Percentiles rank a stretch among this genome's conserved stretches.
phyloP scores from a whole-genome alignment of 306 rosid genomes.

The Coriaria nepalensis region DNA sequence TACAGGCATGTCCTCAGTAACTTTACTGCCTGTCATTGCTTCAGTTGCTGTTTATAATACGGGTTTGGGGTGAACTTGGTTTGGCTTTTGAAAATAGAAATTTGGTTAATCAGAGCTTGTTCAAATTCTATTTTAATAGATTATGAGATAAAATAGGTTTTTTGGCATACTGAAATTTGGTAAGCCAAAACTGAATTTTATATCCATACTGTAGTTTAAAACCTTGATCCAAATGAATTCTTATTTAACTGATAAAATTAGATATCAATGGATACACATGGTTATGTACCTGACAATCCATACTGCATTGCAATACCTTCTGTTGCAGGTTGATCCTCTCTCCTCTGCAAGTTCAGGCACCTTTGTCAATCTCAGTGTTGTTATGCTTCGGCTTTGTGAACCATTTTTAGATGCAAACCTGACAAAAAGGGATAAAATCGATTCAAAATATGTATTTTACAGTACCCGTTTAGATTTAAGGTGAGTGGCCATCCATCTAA shows the following conservation, averaged over 20 bases:
- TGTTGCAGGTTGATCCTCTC: conserved; percentile 67
- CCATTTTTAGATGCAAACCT: conserved; percentile 85
- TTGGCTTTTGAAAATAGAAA: no score
- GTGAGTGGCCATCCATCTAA: conserved; percentile 29
- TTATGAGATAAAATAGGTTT: no score
- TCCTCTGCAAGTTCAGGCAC: conserved; percentile 98
- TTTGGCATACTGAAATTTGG: no score
- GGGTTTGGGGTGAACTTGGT: no score
- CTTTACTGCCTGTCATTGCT: neutral
- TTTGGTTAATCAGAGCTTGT: no score
- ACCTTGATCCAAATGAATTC: neutral
- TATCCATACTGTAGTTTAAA: no score
- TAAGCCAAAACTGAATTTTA: no score
- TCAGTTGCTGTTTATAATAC: neutral
- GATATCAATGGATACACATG: neutral
- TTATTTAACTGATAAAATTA: no score
- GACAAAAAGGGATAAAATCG: conserved; percentile 79
- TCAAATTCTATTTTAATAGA: no score
- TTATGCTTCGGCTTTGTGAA: conserved; percentile 89
- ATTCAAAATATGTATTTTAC: conserved; percentile 72
- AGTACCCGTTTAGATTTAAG: conserved; percentile 71
- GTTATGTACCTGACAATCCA: neutral
- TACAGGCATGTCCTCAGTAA: conserved; percentile 43
- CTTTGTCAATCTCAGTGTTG: conserved; percentile 94
- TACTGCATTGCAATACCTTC: conserved; percentile 10